These are phyloP conservation scores for Polyporus tsugae DNA, from an alignment of 1,284 basidiomycete genomes.

Conservation along the genomic window DNA sequence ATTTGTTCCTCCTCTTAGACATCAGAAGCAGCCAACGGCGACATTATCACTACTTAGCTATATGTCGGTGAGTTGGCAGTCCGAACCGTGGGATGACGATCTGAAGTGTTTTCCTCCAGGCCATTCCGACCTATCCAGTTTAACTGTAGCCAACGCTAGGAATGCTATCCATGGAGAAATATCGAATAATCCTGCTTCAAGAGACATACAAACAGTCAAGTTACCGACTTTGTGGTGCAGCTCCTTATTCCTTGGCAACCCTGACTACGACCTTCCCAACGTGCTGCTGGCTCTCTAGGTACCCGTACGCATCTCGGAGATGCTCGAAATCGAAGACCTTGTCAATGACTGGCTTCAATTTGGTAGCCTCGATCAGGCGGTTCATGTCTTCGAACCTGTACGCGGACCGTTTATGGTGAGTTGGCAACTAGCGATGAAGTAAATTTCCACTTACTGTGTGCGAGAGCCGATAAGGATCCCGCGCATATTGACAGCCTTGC, in stretches of 20 bases:
- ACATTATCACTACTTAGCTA: too few species aligned
- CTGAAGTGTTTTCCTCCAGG: too few species aligned
- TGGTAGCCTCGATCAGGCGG: conserved; percentile 42
- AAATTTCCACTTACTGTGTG: neutral
- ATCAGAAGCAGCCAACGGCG: too few species aligned
- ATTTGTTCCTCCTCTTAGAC: too few species aligned
- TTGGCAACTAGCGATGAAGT: neutral
- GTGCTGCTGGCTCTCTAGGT: conserved; percentile 45
- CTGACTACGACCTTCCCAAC: conserved; percentile 35
- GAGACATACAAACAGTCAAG: too few species aligned
- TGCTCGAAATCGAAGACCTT: conserved; percentile 53
- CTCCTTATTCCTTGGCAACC: neutral
- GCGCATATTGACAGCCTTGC: conserved; percentile 38
- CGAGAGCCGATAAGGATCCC: neutral
- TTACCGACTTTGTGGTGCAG: neutral
- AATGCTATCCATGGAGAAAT: too few species aligned
- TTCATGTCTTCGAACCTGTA: conserved; percentile 49
- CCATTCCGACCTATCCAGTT: too few species aligned
- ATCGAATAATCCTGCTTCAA: too few species aligned
- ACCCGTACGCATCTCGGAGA: conserved; percentile 46
- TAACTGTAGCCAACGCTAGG: too few species aligned
- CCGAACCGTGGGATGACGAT: too few species aligned
- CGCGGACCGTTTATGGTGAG: neutral
- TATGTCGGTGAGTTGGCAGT: too few species aligned
- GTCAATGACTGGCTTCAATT: conserved; percentile 49